Percentiles rank a stretch among this genome's conserved stretches.
Conservation (phyloP, 2,329 filamentous ascomycete genomes). For the Cercospora zeina region DNA sequence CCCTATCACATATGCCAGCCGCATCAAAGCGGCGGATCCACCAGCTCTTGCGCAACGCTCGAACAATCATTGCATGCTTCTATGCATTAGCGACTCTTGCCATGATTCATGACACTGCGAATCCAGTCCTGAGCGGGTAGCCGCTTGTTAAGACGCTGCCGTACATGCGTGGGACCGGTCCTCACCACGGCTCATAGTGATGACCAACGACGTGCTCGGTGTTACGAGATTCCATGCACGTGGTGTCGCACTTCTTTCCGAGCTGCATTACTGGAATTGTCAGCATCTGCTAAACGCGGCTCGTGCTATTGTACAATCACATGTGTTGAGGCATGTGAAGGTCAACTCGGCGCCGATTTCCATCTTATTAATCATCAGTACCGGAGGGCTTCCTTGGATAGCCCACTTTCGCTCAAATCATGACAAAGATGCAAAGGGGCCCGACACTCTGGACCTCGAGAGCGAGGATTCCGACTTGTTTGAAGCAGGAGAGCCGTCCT, state of each 20-base stretch:
- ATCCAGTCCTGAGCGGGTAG: not conserved
- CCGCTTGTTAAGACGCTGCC: not conserved
- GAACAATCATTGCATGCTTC: slow-evolving; percentile 3
- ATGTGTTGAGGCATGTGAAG: slow-evolving; percentile 5
- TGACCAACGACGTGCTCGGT: not conserved
- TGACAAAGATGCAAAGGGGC: no score
- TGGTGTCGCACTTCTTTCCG: not conserved
- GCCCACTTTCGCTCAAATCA: no score
- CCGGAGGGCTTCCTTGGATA: not conserved
- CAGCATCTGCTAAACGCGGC: not conserved
- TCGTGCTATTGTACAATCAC: not conserved
- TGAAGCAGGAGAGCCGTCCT: no score
- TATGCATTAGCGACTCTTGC: not conserved
- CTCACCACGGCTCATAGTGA: not conserved
- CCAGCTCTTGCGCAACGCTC: not conserved
- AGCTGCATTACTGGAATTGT: not conserved
- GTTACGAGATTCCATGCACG: not conserved
- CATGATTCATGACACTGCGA: slow-evolving; percentile 1
- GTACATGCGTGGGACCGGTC: not conserved
- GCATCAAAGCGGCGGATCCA: not conserved
- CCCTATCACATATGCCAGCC: not conserved
- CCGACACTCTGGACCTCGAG: no score
- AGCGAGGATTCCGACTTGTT: no score
- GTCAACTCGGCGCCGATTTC: not conserved
- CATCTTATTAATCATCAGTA: not conserved